A percentile compares a stretch with the other conserved stretches of the same genome.
Conservation (phyloP, 108 stramenopile species). For the Cyclostephanos invisitatus region DNA sequence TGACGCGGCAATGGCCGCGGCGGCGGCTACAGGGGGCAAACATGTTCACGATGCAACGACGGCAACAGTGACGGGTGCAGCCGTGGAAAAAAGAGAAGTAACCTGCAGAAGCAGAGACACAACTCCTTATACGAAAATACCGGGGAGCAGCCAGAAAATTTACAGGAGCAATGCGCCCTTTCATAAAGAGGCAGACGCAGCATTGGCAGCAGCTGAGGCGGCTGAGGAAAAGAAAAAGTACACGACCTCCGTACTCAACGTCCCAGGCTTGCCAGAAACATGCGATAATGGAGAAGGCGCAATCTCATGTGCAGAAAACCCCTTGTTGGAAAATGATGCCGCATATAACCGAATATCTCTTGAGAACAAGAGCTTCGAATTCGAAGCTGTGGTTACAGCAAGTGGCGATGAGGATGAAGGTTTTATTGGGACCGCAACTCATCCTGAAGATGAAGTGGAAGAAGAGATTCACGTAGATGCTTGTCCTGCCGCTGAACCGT, state of each 20-base stretch:
- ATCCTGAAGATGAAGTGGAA: not conserved
- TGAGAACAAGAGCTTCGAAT: not conserved
- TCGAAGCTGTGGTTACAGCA: not conserved
- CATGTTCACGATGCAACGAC: not conserved
- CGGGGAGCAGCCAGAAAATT: not conserved
- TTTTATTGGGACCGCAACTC: not conserved
- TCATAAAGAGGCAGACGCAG: not conserved
- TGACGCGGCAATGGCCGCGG: not conserved
- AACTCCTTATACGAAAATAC: not conserved
- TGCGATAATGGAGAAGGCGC: not conserved
- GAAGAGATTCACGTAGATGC: constrained; percentile 1
- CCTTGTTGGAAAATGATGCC: not conserved
- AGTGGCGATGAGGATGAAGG: not conserved
- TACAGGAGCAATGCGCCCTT: not conserved
- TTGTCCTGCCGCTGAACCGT: not conserved
- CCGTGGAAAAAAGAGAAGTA: not conserved
- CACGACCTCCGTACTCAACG: not conserved
- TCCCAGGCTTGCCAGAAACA: not conserved
- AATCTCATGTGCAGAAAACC: no score
- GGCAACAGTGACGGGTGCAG: not conserved
- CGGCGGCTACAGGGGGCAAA: not conserved
- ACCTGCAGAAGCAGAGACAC: not conserved
- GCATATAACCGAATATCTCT: not conserved
- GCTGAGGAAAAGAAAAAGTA: not conserved
- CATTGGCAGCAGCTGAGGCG: not conserved